Conservation (phyloP, 257 asterid genomes). For the Petrea volubilis region DNA sequence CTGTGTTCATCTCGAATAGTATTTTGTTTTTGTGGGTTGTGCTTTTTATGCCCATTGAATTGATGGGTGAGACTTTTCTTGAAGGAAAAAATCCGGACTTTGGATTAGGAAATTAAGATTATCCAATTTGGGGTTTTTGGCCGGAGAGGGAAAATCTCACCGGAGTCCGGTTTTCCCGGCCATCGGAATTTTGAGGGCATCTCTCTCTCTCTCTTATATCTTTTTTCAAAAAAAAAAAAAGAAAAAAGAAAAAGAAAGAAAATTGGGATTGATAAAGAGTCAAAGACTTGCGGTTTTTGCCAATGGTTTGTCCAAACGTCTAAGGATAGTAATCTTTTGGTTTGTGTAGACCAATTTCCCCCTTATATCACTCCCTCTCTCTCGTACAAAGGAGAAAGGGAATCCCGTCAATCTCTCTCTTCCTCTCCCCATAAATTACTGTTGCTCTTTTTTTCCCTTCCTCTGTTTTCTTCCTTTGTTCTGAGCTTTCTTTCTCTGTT, state of each 20-base stretch:
- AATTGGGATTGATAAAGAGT: slow-evolving; percentile 29
- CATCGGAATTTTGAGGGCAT: slow-evolving; percentile 29
- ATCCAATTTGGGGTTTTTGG: slow-evolving; percentile 34
- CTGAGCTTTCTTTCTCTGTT: slow-evolving; percentile 37
- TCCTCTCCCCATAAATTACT: slow-evolving; percentile 42
- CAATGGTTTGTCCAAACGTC: slow-evolving; percentile 70
- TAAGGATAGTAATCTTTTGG: slow-evolving; percentile 43
- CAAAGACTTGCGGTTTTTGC: slow-evolving; percentile 39
- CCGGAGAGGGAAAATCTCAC: slow-evolving; percentile 33
- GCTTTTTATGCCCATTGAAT: slow-evolving; percentile 16
- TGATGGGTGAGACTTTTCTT: slow-evolving; percentile 20
- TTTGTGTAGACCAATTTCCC: slow-evolving; percentile 21
- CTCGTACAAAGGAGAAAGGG: slow-evolving; percentile 39
- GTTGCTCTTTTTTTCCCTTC: slow-evolving; percentile 26
- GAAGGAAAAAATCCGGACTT: slow-evolving; percentile 28
- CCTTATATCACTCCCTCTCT: slow-evolving; percentile 19
- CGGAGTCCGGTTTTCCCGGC: slow-evolving; percentile 42
- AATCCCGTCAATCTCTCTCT: slow-evolving; percentile 77
- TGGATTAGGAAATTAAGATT: slow-evolving; percentile 9
- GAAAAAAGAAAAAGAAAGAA: background rate
- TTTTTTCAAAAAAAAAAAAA: too few relatives aligned
- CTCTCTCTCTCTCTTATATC: too few relatives aligned
- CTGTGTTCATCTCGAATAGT: slow-evolving; percentile 10
- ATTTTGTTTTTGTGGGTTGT: slow-evolving; percentile 22
- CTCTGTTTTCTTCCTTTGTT: slow-evolving; percentile 36